Evolutionary conservation across 148 eudicot genomes (phyloP).

Genomic region (Polygonum aviculare): DNA sequence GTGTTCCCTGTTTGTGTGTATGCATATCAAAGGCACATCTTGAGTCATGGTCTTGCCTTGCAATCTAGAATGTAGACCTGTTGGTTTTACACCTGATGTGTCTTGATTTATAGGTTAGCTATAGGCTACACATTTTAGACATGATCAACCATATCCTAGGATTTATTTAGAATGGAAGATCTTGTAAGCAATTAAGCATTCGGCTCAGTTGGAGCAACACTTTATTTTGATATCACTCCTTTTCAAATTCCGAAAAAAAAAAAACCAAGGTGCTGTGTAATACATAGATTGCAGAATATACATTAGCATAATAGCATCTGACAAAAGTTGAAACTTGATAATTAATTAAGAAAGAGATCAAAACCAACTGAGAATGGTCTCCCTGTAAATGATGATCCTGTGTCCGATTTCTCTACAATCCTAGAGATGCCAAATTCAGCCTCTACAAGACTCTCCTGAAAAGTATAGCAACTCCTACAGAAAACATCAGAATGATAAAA

Average conservation of each 20-base stretch:
- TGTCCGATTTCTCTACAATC: conserved; percentile 5
- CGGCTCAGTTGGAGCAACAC: too few relatives aligned
- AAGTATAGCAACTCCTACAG: conserved; percentile 6
- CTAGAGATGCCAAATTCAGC: conserved; percentile 5
- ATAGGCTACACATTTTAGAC: too few relatives aligned
- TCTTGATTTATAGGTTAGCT: too few relatives aligned
- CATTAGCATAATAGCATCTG: neutral
- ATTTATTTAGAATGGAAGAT: too few relatives aligned
- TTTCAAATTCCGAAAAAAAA: neutral
- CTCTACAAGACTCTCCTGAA: conserved; percentile 7
- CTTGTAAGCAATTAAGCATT: too few relatives aligned
- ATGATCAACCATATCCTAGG: too few relatives aligned
- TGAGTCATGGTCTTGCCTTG: too few relatives aligned
- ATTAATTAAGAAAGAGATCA: neutral
- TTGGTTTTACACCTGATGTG: too few relatives aligned
- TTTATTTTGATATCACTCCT: neutral
- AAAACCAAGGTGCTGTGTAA: neutral
- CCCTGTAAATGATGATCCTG: neutral
- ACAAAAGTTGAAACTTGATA: neutral
- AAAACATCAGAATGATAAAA: conserved; percentile 2
- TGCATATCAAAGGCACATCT: too few relatives aligned
- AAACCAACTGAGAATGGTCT: neutral
- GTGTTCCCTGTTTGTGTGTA: too few relatives aligned
- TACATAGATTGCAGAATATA: neutral
- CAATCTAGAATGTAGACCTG: too few relatives aligned